phyloP scores from a whole-genome alignment of 192 early-diverging fungal genomes.

The Rhizophagus clarus region DNA sequence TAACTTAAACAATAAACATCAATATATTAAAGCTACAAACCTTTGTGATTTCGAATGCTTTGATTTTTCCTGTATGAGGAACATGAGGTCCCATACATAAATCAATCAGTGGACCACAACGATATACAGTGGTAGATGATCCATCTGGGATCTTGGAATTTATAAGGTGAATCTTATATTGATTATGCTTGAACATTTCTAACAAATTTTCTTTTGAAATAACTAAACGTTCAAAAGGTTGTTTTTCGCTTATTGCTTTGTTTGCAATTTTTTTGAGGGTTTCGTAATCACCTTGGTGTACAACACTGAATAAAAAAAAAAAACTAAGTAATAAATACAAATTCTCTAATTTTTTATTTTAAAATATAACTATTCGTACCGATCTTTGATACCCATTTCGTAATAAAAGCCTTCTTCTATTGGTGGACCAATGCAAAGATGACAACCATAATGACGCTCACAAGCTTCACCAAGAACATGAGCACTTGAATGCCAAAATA shows the following conservation, averaged over 20 bases:
- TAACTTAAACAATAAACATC: background rate
- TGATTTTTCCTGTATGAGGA: slow-evolving; percentile 91
- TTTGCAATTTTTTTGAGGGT: slow-evolving; percentile 86
- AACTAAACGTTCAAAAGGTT: slow-evolving; percentile 88
- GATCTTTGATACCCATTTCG: slow-evolving; percentile 85
- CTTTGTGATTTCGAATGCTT: slow-evolving; percentile 90
- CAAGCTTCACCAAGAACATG: slow-evolving; percentile 97
- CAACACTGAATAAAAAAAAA: slow-evolving; percentile 50
- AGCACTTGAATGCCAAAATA: slow-evolving; percentile 99
- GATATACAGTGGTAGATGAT: slow-evolving; percentile 95
- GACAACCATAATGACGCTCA: slow-evolving; percentile 96
- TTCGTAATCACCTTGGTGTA: slow-evolving; percentile 83
- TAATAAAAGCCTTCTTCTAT: slow-evolving; percentile 95
- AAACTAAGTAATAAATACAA: background rate
- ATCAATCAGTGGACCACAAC: slow-evolving; percentile 98
- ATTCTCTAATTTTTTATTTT: too few species aligned
- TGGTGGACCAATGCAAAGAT: slow-evolving; percentile 96
- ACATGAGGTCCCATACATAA: slow-evolving; percentile 96
- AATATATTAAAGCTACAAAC: slow-evolving; percentile 30
- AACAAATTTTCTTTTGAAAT: slow-evolving; percentile 87
- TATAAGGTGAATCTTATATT: slow-evolving; percentile 96
- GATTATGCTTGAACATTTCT: slow-evolving; percentile 98
- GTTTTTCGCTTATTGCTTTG: slow-evolving; percentile 92
- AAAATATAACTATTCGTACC: slow-evolving; percentile 36
- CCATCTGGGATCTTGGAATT: slow-evolving; percentile 88